phyloP scores from a whole-genome alignment of 139 green algal species.

The Nannochloris sp. region DNA sequence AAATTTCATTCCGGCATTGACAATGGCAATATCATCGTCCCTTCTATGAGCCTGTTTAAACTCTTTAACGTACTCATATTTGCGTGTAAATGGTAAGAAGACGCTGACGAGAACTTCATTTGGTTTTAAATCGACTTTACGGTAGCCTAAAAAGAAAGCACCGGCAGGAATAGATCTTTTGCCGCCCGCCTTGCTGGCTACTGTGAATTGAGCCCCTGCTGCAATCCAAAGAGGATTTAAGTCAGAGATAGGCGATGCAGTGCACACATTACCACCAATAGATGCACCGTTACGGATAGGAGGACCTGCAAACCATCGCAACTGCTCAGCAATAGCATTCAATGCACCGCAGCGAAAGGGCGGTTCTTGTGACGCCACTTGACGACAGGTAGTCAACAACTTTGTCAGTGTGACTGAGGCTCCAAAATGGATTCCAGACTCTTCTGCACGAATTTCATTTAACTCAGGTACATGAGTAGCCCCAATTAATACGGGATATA shows the following conservation, averaged over 20 bases:
- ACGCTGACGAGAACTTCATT: constrained; percentile 75
- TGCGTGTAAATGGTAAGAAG: constrained; percentile 58
- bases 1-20: constrained; percentile 85
- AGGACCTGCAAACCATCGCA: constrained; percentile 75
- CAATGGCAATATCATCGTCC: constrained; percentile 98
- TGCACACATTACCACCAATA: constrained; percentile 89
- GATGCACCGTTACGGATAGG: constrained; percentile 91
- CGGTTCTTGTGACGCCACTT: constrained; percentile 26
- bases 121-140: constrained; percentile 64
- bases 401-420: constrained; percentile 65
- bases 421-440: constrained; percentile 60
- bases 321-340: constrained; percentile 74
- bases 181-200: constrained; percentile 29
- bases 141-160: constrained; percentile 92
- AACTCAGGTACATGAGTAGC: constrained; percentile 76
- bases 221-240: constrained; percentile 89
- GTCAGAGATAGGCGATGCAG: constrained; percentile 87
- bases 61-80: constrained; percentile 82
- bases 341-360: constrained; percentile 26
- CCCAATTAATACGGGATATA: constrained; percentile 72
- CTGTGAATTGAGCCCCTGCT: constrained; percentile 41
- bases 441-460: constrained; percentile 41
- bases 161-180: constrained; percentile 29
- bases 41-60: constrained; percentile 92
- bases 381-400: constrained; percentile 44